Evolutionary conservation across 75 land plant genomes (phyloP), one percentile per base, ranked within the genome.

Genomic region (Selaginella moellendorffii): DNA sequence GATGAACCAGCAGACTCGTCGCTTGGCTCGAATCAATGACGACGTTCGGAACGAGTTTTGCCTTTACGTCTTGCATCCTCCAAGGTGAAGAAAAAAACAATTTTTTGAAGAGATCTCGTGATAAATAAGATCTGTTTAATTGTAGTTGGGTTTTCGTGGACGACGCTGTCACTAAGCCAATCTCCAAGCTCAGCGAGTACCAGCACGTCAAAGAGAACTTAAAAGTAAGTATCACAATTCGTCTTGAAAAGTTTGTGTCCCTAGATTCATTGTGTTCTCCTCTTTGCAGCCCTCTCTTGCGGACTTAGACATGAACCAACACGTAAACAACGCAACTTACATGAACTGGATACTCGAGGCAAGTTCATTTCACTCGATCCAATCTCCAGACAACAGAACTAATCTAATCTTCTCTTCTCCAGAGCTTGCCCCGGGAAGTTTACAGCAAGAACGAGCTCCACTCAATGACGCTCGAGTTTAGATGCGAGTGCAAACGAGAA

Each of bases 291-390:
- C 97, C 14, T 80, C 91, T 58, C 72, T 92, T 74, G 81, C 79
- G 58, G 97, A 91, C 77, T 65, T 91, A 54, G 97, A 91, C 69
- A 91, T 91, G 97, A 91, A 91, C 61, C 85, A 81, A 69, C 97
- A 91, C 76, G 97, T 91, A 27, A 91, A 91, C 73, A 91, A 91
- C 66, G 97, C 87, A 0, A 76, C 97, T 2, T 91, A 91, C 71
- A 85, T 91, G 54, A 88, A 88, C 29, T 91, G 97, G 97, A 75
- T 91, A 54, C 79, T 91, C 18, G 97, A 91, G 81, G 97, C 86
- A 68, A 30, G 53, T 42, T n/a, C n/a, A n/a, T n/a, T n/a, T n/a
- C n/a, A n/a, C n/a, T n/a, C n/a, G n/a, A n/a, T 22, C 14, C 14
- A 36, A 36, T 36, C 46, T 14, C 5, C 14, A 36, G 5, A 36